Conservation (phyloP, 495 filamentous ascomycete species). For the Ascobolus immersus region DNA sequence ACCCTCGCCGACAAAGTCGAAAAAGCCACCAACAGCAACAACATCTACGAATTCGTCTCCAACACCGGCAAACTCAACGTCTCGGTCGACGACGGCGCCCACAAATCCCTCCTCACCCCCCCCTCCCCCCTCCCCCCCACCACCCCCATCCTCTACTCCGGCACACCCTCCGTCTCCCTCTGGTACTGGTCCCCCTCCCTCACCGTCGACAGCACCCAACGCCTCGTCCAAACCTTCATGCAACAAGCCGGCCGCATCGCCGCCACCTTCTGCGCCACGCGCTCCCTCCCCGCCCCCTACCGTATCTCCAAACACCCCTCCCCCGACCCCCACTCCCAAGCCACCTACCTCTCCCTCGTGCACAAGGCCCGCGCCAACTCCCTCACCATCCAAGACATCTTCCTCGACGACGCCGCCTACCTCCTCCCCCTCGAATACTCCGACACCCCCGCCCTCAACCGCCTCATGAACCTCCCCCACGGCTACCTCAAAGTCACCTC, state of each 20-base stretch:
- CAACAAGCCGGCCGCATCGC: slow-evolving; percentile 46
- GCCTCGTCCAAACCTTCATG: too few relatives aligned
- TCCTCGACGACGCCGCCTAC: background rate
- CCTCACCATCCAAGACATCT: slow-evolving; percentile 20
- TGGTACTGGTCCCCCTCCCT: slow-evolving; percentile 12
- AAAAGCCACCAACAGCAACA: slow-evolving; percentile 18
- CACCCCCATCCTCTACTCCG: slow-evolving; percentile 10
- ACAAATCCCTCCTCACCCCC: background rate
- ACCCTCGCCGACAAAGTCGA: slow-evolving; percentile 22
- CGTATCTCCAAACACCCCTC: slow-evolving; percentile 40
- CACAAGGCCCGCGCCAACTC: slow-evolving; percentile 13
- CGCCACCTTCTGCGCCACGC: slow-evolving; percentile 44
- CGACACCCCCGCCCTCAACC: slow-evolving; percentile 25
- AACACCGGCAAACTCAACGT: slow-evolving; percentile 1
- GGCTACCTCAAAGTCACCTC: slow-evolving; percentile 61
- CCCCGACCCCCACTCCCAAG: slow-evolving; percentile 19
- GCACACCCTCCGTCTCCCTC: slow-evolving; percentile 17
- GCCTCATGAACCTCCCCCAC: slow-evolving; percentile 32
- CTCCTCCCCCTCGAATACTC: slow-evolving; percentile 8
- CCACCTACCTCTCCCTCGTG: slow-evolving; percentile 15
- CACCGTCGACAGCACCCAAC: slow-evolving; percentile 26
- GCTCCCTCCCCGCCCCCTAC: slow-evolving; percentile 56
- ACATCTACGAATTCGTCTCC: slow-evolving; percentile 11
- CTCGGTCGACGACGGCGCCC: slow-evolving; percentile 4
- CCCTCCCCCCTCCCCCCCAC: slow-evolving; percentile 1